phyloP scores from a whole-genome alignment of 805 yeast species.

The Schwanniomyces polymorphus region DNA sequence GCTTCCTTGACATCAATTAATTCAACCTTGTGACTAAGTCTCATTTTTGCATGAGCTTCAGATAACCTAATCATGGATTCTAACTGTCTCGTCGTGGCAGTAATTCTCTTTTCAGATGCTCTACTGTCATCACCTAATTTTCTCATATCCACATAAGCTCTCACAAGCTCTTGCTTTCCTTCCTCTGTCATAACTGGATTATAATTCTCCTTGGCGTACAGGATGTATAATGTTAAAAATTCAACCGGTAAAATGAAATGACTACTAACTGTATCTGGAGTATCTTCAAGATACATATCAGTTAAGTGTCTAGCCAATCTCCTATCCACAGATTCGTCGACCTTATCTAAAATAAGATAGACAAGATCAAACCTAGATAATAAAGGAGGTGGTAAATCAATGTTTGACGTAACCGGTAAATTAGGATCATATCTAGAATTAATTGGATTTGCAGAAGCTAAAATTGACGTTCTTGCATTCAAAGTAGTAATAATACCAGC shows the following conservation, averaged over 20 bases:
- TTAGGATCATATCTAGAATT: slow-evolving; percentile 95
- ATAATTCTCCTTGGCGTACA: slow-evolving; percentile 85
- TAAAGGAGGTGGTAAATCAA: slow-evolving; percentile 95
- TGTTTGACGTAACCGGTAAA: slow-evolving; percentile 90
- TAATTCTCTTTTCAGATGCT: slow-evolving; percentile 82
- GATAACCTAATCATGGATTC: slow-evolving; percentile 93
- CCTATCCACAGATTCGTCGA: slow-evolving; percentile 82
- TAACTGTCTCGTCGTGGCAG: slow-evolving; percentile 96
- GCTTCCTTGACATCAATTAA: slow-evolving; percentile 88
- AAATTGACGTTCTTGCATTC: slow-evolving; percentile 92
- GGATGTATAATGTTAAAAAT: slow-evolving; percentile 82
- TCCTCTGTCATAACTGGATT: slow-evolving; percentile 78
- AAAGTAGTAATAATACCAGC: slow-evolving; percentile 97
- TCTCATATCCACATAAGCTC: slow-evolving; percentile 90
- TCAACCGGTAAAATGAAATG: slow-evolving; percentile 81
- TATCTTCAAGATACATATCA: slow-evolving; percentile 86
- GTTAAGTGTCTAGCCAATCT: slow-evolving; percentile 89
- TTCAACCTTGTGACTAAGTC: slow-evolving; percentile 70
- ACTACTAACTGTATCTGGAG: slow-evolving; percentile 67
- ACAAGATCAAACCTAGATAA: slow-evolving; percentile 94
- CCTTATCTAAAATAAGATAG: slow-evolving; percentile 87
- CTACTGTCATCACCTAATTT: slow-evolving; percentile 90
- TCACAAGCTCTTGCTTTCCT: slow-evolving; percentile 83
- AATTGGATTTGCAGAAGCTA: slow-evolving; percentile 97
- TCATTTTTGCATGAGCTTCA: slow-evolving; percentile 98